Conservation (phyloP, 108 stramenopile genomes). For the Mediolabrus comicus region DNA sequence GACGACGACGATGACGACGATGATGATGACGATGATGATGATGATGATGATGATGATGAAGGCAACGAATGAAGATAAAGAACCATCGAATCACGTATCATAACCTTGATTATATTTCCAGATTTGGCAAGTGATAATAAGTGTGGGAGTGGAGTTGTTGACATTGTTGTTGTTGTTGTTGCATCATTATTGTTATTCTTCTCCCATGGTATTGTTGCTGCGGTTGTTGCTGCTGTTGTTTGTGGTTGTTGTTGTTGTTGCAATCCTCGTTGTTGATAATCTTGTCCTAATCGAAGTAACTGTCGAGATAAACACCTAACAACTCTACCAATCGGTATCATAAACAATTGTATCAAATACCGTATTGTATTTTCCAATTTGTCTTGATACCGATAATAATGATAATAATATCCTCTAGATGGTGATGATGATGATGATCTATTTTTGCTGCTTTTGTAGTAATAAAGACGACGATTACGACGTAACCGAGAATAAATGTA, state of each 20-base stretch:
- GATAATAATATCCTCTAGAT: no score
- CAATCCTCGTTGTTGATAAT: not conserved
- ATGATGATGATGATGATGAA: constrained; percentile 5
- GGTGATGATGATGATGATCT: not conserved
- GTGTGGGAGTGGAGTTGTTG: constrained; percentile 26
- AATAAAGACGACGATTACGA: not conserved
- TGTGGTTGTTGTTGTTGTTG: not conserved
- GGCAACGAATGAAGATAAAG: constrained; percentile 18
- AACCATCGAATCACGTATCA: constrained; percentile 29
- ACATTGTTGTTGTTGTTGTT: constrained; percentile 4
- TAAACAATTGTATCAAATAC: not conserved
- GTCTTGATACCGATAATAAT: not conserved
- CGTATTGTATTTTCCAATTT: not conserved
- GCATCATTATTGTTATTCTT: not conserved
- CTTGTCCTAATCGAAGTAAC: no score
- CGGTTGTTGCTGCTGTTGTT: not conserved
- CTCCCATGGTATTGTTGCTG: not conserved
- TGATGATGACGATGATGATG: not conserved
- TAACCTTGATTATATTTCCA: constrained; percentile 24
- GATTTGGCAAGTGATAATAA: constrained; percentile 30
- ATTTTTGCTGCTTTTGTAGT: not conserved
- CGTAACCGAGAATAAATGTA: constrained; percentile 13
- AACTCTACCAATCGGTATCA: not conserved
- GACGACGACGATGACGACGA: not conserved
- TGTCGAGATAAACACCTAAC: not conserved